Base-by-base conservation (phyloP, 306 rosid species). In the Vigna nakashimae region DNA sequence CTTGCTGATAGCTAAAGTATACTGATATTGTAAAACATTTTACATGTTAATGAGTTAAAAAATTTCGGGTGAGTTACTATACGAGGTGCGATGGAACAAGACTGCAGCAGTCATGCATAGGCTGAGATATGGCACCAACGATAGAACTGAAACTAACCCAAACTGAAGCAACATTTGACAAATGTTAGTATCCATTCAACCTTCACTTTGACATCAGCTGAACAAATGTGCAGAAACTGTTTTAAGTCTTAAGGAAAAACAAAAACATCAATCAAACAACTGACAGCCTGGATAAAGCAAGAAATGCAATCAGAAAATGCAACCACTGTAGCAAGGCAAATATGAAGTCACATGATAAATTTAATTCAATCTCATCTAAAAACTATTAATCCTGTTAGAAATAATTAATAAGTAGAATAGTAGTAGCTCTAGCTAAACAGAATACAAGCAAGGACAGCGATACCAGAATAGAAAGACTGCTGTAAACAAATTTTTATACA, bases 401-500 rank as follows among this genome's bases (percentile, higher is more conserved):
- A 71, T 66, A 80, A 72, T 60, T 50, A 81, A 77, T 60, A 64
- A 59, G 70, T 85, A 51, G 73, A 28, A 52, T 57, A 42, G 76
- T 64, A 40, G 76, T 51, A 80, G 14, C 69, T 71, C 34, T 9
- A 57, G 52, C 50, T 32, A 51, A 78, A 58, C 71, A 77, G 65
- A 76, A 77, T 32, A 84, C 56, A 67, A 65, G 74, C 64, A 65
- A 74, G 53, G 18, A 45, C 26, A 77, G 11, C 16, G 43, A 66
- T 60, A 56, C 73, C 73, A 69, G 79, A 59, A 73, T 16, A 70
- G 20, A 45, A 72, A 36, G 65, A 64, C 46, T 14, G 36, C 11
- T 55, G 16, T 18, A 55, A 74, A 55, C 62, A 38, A 84, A 36
- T 45, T 81, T 26, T 59, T 73, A 77, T 36, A 84, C 82, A 84